These are phyloP conservation scores for Exophiala mesophila DNA, from an alignment of 2,329 filamentous ascomycete species.

Conservation along the genomic window DNA sequence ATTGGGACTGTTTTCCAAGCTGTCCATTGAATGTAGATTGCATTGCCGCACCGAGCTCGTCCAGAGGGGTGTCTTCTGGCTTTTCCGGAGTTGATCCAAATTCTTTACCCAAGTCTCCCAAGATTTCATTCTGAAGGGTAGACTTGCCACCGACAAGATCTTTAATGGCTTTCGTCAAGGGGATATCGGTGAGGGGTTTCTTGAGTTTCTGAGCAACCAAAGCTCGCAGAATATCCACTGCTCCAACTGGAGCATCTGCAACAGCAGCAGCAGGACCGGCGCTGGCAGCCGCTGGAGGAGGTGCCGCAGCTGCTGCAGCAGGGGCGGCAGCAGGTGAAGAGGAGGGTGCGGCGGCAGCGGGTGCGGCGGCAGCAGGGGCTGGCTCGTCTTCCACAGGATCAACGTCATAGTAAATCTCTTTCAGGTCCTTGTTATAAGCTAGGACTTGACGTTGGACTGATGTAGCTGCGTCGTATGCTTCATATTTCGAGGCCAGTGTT, in stretches of 20 bases:
- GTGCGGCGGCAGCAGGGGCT: constrained; percentile 47
- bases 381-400: constrained; percentile 91
- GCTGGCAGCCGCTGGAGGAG: constrained; percentile 59
- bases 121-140: constrained; percentile 96
- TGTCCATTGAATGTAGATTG: constrained; percentile 98
- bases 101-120: constrained; percentile 95
- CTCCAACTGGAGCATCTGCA: constrained; percentile 78
- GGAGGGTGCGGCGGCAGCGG: constrained; percentile 38
- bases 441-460: constrained; percentile 95
- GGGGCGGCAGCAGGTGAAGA: constrained; percentile 52
- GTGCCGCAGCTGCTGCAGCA: constrained; percentile 49
- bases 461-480: constrained; percentile 95
- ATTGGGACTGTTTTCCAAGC: constrained; percentile 92
- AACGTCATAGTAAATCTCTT: constrained; percentile 99
- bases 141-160: constrained; percentile 98
- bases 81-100: constrained; percentile 98
- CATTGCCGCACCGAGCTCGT: constrained; percentile 92
- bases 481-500: constrained; percentile 93
- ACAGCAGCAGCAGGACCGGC: constrained; percentile 83
- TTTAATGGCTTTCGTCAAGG: constrained; percentile 94
- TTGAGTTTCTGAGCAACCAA: constrained; percentile 97
- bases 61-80: constrained; percentile 92
- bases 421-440: constrained; percentile 98
- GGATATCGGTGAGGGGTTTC: constrained; percentile 83
- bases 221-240: constrained; percentile 81